Percentiles rank a stretch among this genome's conserved stretches.
phyloP scores from a whole-genome alignment of 352 stramenopile genomes.

The Pythium chondricola region DNA sequence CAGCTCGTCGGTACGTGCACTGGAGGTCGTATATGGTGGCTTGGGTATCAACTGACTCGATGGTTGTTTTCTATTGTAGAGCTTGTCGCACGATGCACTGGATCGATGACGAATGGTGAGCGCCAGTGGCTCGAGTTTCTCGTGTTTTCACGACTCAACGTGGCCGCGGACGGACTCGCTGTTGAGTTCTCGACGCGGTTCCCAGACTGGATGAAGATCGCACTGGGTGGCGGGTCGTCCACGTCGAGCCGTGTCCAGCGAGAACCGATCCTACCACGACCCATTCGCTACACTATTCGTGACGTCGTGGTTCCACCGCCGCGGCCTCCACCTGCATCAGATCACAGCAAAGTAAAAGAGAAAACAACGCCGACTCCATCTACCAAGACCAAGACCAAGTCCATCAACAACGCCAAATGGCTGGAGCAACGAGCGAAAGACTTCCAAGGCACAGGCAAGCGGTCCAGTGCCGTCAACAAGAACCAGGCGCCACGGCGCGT shows the following conservation, averaged over 20 bases:
- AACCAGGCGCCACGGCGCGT: slow-evolving; percentile 1
- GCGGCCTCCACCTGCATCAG: background rate
- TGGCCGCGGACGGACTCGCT: slow-evolving; percentile 27
- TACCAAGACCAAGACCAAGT: background rate
- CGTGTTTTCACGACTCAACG: slow-evolving; percentile 48
- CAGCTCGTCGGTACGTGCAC: slow-evolving; percentile 59
- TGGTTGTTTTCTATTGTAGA: slow-evolving; percentile 25
- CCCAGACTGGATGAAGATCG: slow-evolving; percentile 80
- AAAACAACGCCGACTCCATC: background rate
- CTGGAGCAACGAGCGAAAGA: slow-evolving; percentile 8
- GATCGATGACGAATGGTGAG: slow-evolving; percentile 19
- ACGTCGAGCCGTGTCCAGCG: slow-evolving; percentile 13
- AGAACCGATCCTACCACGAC: slow-evolving; percentile 37
- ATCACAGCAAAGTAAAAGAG: slow-evolving; percentile 3
- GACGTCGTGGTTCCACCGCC: slow-evolving; percentile 31
- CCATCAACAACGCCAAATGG: slow-evolving; percentile 2
- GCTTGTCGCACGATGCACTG: slow-evolving; percentile 40
- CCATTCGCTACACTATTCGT: slow-evolving; percentile 55
- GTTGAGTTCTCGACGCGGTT: slow-evolving; percentile 32
- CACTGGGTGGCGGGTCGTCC: slow-evolving; percentile 36
- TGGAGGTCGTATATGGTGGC: too few relatives aligned
- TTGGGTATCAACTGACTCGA: too few relatives aligned
- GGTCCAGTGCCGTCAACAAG: background rate
- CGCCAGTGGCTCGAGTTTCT: slow-evolving; percentile 39
- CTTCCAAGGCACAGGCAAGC: slow-evolving; percentile 5